Conservation (phyloP, 108 stramenopile genomes). For the Nitzschia putrida region DNA sequence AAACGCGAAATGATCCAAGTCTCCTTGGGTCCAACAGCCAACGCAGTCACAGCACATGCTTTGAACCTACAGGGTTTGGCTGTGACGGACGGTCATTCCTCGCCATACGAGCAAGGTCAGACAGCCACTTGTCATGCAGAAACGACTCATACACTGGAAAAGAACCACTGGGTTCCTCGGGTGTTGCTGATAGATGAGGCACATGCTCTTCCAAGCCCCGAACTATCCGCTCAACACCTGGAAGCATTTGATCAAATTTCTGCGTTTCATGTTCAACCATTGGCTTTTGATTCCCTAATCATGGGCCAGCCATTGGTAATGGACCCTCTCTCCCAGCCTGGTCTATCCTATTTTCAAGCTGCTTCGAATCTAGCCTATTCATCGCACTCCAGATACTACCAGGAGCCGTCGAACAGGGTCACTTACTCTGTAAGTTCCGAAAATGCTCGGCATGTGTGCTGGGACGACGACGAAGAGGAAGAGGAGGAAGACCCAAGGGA, state of each 20-base stretch:
- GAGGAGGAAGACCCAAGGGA: constrained; percentile 45
- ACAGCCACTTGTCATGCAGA: constrained; percentile 58
- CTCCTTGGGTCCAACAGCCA: constrained; percentile 64
- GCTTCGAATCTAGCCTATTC: constrained; percentile 45
- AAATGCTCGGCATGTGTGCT: constrained; percentile 51
- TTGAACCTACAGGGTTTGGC: constrained; percentile 76
- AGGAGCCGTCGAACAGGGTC: not conserved
- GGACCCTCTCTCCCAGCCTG: not conserved
- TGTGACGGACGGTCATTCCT: constrained; percentile 40
- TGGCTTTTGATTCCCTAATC: not conserved
- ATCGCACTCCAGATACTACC: constrained; percentile 41
- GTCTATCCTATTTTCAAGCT: constrained; percentile 19
- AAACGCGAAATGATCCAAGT: constrained; percentile 62
- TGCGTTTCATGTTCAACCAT: constrained; percentile 5
- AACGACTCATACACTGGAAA: constrained; percentile 52
- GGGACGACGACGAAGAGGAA: constrained; percentile 70
- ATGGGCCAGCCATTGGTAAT: not conserved
- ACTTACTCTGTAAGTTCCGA: constrained; percentile 15
- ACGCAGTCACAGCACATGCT: constrained; percentile 66
- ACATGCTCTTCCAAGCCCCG: too few relatives aligned
- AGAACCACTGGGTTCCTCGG: constrained; percentile 55
- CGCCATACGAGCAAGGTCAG: constrained; percentile 5
- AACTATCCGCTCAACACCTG: too few relatives aligned
- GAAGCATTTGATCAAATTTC: not conserved
- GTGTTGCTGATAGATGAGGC: constrained; percentile 65